Evolutionary conservation across 129 eudicot species (phyloP), one percentile per base, ranked within the genome.

Genomic region (Kitagawia praeruptora): DNA sequence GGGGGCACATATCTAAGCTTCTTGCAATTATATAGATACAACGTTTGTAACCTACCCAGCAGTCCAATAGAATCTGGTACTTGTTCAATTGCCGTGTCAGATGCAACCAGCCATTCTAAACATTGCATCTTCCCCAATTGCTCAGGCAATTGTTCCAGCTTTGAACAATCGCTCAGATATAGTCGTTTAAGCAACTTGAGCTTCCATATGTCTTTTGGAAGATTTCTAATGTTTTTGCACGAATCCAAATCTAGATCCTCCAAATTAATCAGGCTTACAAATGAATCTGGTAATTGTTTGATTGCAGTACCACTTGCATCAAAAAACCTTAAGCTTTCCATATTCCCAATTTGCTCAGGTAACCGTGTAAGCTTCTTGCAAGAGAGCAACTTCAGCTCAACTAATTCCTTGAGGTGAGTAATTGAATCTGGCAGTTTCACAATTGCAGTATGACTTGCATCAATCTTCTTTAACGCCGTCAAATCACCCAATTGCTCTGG

Each of bases 241-340:
- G 0, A 6, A 19, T 0, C 0, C 75, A 70, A 18, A 5, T 4
- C 0, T 23, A 70, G 42, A 4, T 0, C 3, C 3, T 8, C 42
- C 19, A 69, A 31, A 16, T 21, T 12, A 34, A 0, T 8, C 44
- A 69, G 18, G 23, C 40, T 0, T 37, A 21, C 74, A 31, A 69
- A 28, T 3, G 74, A 69, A 15, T 69, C 44, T 3, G 74, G 74
- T 1, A 51, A 5, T 16, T 16, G 19, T 51, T 51, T 6, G 18
- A 51, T 51, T 19, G 23, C 61, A 19, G 5, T 27, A 64, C 0
- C 0, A 64, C 15, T 9, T 64, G 38, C 38, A 64, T 27, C 19
- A 27, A 64, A 8, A 3, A 2, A 8, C 71, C 2, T 12, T 28
- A 64, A 28, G 71, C 44, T 9, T 67, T 67, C 23, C 8, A 67